Conservation (phyloP, 2,329 filamentous ascomycete genomes). For the Thielaviopsis musarum region DNA sequence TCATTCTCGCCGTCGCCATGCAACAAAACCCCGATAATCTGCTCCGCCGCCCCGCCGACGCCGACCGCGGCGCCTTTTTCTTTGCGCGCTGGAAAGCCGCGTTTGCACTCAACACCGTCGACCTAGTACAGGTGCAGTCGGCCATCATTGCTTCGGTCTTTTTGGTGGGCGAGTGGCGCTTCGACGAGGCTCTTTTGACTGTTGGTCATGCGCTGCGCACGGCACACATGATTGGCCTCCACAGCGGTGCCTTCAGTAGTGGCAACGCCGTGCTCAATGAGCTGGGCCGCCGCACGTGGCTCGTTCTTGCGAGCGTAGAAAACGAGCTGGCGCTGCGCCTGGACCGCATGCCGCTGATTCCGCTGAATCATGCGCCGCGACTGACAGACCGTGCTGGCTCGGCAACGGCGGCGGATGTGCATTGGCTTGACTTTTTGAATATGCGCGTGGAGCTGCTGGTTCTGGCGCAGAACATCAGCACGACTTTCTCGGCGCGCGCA, state of each 20-base stretch:
- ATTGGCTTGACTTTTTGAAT: slow-evolving; percentile 8
- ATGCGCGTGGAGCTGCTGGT: slow-evolving; percentile 5
- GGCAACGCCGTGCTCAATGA: not conserved
- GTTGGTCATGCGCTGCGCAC: not conserved
- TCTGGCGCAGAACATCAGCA: slow-evolving; percentile 2
- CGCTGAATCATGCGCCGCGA: slow-evolving; percentile 5
- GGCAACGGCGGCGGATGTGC: not conserved
- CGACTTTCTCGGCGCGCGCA: not conserved
- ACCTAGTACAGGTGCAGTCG: slow-evolving; percentile 6
- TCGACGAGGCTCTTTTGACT: slow-evolving; percentile 2
- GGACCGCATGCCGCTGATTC: not conserved
- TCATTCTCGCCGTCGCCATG: slow-evolving; percentile 2
- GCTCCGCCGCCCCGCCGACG: not conserved
- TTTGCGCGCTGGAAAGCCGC: slow-evolving; percentile 5
- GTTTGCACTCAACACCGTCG: not conserved
- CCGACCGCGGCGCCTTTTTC: not conserved
- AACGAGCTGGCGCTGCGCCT: slow-evolving; percentile 4
- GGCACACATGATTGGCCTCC: slow-evolving; percentile 7
- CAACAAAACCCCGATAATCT: not conserved
- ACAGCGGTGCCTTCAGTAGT: slow-evolving; percentile 1
- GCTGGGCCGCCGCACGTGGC: slow-evolving; percentile 7
- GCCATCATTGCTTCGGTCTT: slow-evolving; percentile 1
- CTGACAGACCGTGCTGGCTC: slow-evolving; percentile 2
- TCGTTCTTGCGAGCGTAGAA: slow-evolving; percentile 2
- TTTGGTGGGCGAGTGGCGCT: not conserved